phyloP scores from a whole-genome alignment of 257 asterid species.

The Pogostemon cablin region DNA sequence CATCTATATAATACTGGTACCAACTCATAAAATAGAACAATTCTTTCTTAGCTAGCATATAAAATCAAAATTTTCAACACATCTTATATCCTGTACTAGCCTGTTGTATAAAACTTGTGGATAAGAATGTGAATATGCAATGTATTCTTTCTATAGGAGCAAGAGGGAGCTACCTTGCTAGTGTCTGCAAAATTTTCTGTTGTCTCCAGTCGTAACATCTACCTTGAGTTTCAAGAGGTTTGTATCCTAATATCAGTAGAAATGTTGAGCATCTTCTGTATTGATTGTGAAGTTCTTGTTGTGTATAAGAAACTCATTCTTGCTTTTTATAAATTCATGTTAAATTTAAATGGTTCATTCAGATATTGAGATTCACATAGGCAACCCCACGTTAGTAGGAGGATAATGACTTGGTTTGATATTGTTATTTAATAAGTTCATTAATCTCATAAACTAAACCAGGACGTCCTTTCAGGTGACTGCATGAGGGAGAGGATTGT shows the following conservation, averaged over 20 bases:
- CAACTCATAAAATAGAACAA: too few species aligned
- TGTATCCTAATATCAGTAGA: constrained; percentile 24
- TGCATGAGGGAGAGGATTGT: constrained; percentile 1
- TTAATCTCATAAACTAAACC: neutral
- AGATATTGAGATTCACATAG: neutral
- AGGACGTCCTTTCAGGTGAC: constrained; percentile 4
- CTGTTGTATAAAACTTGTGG: constrained; percentile 3
- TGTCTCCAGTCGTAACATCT: constrained; percentile 72
- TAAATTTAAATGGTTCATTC: neutral
- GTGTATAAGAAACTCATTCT: neutral
- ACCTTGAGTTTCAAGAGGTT: constrained; percentile 89
- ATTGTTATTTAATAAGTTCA: neutral
- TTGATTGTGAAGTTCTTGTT: neutral
- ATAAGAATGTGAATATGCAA: constrained; percentile 14
- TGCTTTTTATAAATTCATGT: neutral
- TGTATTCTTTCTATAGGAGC: constrained; percentile 57
- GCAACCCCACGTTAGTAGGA: neutral
- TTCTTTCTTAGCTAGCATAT: too few species aligned
- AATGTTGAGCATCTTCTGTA: neutral
- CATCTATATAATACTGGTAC: too few species aligned
- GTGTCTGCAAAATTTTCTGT: constrained; percentile 84
- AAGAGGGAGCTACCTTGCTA: constrained; percentile 84
- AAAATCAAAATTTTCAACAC: neutral
- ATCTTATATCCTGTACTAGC: constrained; percentile 1
- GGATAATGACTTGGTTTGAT: neutral